These are phyloP conservation scores for Jamesozyma jinghongensis DNA, from an alignment of 805 yeast genomes.

Conservation along the genomic window DNA sequence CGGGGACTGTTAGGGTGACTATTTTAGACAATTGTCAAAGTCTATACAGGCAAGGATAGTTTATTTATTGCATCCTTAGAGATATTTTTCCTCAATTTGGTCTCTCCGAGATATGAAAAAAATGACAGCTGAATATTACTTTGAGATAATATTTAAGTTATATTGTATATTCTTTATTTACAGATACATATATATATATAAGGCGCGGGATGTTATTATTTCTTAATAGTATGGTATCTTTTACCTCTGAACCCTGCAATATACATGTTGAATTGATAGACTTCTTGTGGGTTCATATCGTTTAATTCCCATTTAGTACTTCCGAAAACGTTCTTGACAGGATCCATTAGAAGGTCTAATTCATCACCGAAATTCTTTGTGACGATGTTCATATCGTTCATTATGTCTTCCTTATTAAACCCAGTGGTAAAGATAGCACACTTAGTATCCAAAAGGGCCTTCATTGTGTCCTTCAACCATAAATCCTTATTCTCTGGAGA, in stretches of 20 bases:
- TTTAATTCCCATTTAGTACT: slow-evolving; percentile 93
- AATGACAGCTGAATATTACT: too few species aligned
- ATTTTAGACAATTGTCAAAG: too few species aligned
- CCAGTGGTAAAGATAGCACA: slow-evolving; percentile 90
- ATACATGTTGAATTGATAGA: slow-evolving; percentile 83
- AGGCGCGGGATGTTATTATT: background rate
- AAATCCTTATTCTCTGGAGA: slow-evolving; percentile 68
- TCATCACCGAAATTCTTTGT: slow-evolving; percentile 58
- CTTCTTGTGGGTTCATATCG: slow-evolving; percentile 86
- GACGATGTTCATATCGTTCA: slow-evolving; percentile 66
- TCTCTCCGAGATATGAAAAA: slow-evolving; percentile 1
- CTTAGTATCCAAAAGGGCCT: slow-evolving; percentile 83
- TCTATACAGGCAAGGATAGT: too few species aligned
- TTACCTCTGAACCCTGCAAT: slow-evolving; percentile 92
- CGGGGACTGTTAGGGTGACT: too few species aligned
- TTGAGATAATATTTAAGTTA: too few species aligned
- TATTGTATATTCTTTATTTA: slow-evolving; percentile 2
- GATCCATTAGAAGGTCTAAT: slow-evolving; percentile 72
- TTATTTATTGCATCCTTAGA: too few species aligned
- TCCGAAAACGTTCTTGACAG: slow-evolving; percentile 62
- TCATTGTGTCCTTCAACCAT: slow-evolving; percentile 86
- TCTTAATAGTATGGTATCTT: slow-evolving; percentile 76
- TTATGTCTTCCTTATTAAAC: slow-evolving; percentile 65
- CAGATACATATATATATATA: background rate
- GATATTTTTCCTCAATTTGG: too few species aligned